Base-by-base conservation (phyloP, 805 yeast genomes). In the Wickerhamiella kurtzmanii region DNA sequence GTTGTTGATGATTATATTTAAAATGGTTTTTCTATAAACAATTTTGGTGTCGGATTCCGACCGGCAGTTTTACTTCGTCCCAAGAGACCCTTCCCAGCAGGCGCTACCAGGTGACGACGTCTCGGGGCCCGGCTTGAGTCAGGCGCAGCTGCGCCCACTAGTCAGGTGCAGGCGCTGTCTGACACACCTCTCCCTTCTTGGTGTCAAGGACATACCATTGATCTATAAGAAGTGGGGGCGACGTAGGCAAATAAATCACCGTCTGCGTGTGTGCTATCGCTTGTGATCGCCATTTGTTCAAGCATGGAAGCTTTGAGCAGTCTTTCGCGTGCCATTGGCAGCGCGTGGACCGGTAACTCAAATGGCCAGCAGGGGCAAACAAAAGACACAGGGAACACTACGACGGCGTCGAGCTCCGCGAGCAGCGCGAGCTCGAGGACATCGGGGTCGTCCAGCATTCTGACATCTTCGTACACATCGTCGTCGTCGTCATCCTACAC, bases 341-440 rank as follows among this genome's bases (percentile, higher is more conserved):
- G 11, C 11, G 32, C 32, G 6, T 25, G 32, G 32, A 6, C 32
- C 11, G 32, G 32, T 25, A 11, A 6, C 11, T 11, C 32, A 25
- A 25, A 25, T 25, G 32, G 32, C 32, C 38, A 35, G 38, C 38
- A 35, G 38, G 8, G 5, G 5, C 38, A 6, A 16, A 18, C 16
- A 15, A 16, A 18, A 5, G 5, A 16, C 18, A 35, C 18, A 6
- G 9, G 15, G 16, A 16, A 18, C 9, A 35, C 18, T 15, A 17
- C 19, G 18, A 37, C 20, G 22, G 5, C 15, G 20, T 8, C 20
- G 16, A 18, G 19, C 32, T 18, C 25, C 15, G 5, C 25, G 22
- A 21, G 42, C 28, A 39, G 42, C 16, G 8, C 6, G n/a, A 40
- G 43, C 32, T 17, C 43, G 35, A 25, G 18, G 43, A 8, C 43